phyloP scores from a whole-genome alignment of 352 stramenopile species.

The Phytophthora niederhauseri region DNA sequence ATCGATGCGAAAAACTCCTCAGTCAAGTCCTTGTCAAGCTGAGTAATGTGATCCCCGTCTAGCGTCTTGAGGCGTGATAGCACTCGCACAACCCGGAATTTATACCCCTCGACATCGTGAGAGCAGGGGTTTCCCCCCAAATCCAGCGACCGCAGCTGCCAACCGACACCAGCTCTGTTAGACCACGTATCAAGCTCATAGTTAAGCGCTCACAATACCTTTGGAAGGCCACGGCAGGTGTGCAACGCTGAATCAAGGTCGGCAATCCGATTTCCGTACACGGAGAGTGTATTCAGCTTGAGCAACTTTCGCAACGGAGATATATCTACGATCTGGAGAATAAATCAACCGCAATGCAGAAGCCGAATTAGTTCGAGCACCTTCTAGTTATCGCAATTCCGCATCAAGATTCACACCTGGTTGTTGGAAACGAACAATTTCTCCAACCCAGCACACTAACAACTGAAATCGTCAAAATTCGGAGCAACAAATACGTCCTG shows the following conservation, averaged over 20 bases:
- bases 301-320: slow-evolving; percentile 47
- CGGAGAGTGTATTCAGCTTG: slow-evolving; percentile 61
- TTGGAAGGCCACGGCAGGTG: slow-evolving; percentile 54
- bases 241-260: slow-evolving; percentile 57
- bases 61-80: slow-evolving; percentile 70
- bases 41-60: slow-evolving; percentile 76
- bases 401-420: slow-evolving; percentile 30
- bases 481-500: too few relatives aligned
- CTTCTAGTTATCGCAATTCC: neutral
- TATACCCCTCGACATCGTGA: slow-evolving; percentile 64
- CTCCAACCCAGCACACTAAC: slow-evolving; percentile 57
- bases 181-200: neutral
- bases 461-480: neutral
- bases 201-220: slow-evolving; percentile 29
- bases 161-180: neutral
- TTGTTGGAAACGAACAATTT: slow-evolving; percentile 75
- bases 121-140: slow-evolving; percentile 81
- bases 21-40: slow-evolving; percentile 74
- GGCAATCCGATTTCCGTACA: slow-evolving; percentile 62
- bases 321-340: slow-evolving; percentile 51
- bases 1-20: slow-evolving; percentile 56
- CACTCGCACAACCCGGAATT: slow-evolving; percentile 68
- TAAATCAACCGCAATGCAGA: neutral
- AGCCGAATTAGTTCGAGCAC: neutral
- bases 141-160: slow-evolving; percentile 71